Base-by-base conservation (phyloP, 2,329 filamentous ascomycete species). In the Chaetomium strumarium region DNA sequence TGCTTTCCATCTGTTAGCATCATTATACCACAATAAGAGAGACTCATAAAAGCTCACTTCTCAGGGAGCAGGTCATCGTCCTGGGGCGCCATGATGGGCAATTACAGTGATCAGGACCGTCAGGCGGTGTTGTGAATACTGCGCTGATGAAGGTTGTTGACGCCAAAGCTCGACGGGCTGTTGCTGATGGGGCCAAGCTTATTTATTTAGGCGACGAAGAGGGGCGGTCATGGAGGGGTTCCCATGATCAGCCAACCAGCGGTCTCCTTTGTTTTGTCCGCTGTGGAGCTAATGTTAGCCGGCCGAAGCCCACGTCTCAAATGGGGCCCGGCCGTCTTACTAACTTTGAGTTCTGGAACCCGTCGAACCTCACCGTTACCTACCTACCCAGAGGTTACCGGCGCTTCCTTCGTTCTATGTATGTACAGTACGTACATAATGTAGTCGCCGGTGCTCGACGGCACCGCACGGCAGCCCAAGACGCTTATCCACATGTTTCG, bases 31-130 rank as follows among this genome's bases (percentile, higher is more conserved):
- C 24, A 24, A 7, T n/a, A 24, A 24, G 7, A 24, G 24, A 7
- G 24, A 24, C 24, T 24, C 24, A 24, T 24, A 7, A 24, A 24
- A 24, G 7, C 24, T 24, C 24, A 24, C 24, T 86, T 81, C 76
- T 93, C 88, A 59, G 90, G 86, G 71, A 87, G 78, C 62, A 92
- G 83, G 66, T 97, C 92, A 57, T 96, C 90, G 12, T 88, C 80
- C 60, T 85, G 76, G 64, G 83, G 79, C 62, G 84, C 77, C 85
- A 89, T 89, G 64, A 64, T 77, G 70, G 62, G 55, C 50, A 57
- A 53, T 33, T 55, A 34, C 33, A 34, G 33, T 14, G 33, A 34
- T 11, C 33, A 12, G 10, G 9, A 34, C 11, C 11, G 11, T 34
- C 33, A 34, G 33, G 11, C 33, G 33, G 14, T 12, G 14, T 34